Evolutionary conservation across 2,329 filamentous ascomycete genomes (phyloP), one percentile per base, ranked within the genome.

Genomic region (Sphaerostilbella broomeana): DNA sequence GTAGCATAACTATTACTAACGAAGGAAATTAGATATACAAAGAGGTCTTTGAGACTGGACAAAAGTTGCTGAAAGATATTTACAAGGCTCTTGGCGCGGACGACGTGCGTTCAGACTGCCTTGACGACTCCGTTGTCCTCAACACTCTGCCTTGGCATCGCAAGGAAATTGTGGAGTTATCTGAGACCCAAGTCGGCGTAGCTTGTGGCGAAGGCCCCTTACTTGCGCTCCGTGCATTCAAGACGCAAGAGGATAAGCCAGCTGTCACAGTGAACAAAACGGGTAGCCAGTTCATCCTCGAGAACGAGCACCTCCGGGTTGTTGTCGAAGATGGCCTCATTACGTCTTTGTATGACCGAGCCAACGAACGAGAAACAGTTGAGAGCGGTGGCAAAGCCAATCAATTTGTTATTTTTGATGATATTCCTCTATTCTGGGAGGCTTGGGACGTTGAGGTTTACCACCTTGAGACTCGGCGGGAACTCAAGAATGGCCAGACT

Each of bases 361-460:
- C 70, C 30, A 79, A 77, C 8, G 70, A 83, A 18, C 81, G 90
- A 36, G 88, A 98, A 59, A 64, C 94, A 15, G 75, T 98, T 34
- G 73, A 86, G 3, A 65, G 75, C 50, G 79, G 76, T 25, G 75
- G 76, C 17, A 89, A 89, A 59, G 89, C 84, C 17, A 95, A 94
- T 50, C 88, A 95, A 57, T 78, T 92, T 35, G 89, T 97, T 48
- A 79, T 97, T 17, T 97, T 94, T 54, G 92, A 98, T 56, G 92
- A 98, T 65, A 95, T 97, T 65, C 89, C 89, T 16, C 74, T 95
- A 17, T 95, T 94, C 68, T 97, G 88, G 89, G 86, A 95, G 64
- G 89, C 88, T 3, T 95, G 90, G 89, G 90, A 98, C 60, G 90
- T 97, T 5, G 92, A 98, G 62, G 89, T 97, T 19, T 98, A 83